Percentiles rank a stretch among this genome's conserved stretches.
These are phyloP conservation scores for Suhomyces bokatorum DNA, from an alignment of 1,139 yeast species.

Conservation along the genomic window DNA sequence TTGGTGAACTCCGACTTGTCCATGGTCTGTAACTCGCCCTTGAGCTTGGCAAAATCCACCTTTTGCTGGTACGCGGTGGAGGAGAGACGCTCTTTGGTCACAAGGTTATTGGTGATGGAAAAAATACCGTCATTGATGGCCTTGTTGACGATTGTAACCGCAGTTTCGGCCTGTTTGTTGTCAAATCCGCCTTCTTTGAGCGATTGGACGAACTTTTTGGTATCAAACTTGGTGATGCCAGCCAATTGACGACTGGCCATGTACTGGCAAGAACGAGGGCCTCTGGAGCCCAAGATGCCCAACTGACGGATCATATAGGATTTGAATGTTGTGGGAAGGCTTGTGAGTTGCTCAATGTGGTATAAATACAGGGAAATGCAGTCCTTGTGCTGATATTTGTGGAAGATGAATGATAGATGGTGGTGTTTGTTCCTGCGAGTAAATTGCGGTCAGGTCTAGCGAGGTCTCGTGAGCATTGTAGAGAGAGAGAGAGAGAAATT, in stretches of 20 bases:
- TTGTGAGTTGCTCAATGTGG: background rate
- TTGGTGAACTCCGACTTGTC: conserved; percentile 85
- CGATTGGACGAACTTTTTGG: conserved; percentile 70
- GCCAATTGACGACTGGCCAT: conserved; percentile 21
- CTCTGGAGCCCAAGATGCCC: background rate
- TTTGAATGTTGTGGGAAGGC: background rate
- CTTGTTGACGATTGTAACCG: conserved; percentile 70
- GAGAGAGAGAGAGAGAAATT: too few relatives aligned
- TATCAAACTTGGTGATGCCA: conserved; percentile 64
- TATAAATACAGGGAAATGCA: background rate
- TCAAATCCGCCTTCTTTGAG: conserved; percentile 73
- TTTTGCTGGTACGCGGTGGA: conserved; percentile 92
- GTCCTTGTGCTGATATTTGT: background rate
- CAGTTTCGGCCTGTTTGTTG: conserved; percentile 75
- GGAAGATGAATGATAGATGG: background rate
- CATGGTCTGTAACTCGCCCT: conserved; percentile 85
- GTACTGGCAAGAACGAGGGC: background rate
- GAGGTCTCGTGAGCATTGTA: too few relatives aligned
- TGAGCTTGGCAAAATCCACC: conserved; percentile 91
- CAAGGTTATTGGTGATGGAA: conserved; percentile 72
- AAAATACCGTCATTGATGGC: conserved; percentile 83
- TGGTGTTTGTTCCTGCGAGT: background rate
- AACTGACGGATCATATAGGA: background rate
- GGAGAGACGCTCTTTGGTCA: conserved; percentile 76
- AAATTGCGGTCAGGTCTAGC: too few relatives aligned